Evolutionary conservation across 1,139 yeast genomes (phyloP), one percentile per base, ranked within the genome.

Genomic region (Candida sanyaensis): DNA sequence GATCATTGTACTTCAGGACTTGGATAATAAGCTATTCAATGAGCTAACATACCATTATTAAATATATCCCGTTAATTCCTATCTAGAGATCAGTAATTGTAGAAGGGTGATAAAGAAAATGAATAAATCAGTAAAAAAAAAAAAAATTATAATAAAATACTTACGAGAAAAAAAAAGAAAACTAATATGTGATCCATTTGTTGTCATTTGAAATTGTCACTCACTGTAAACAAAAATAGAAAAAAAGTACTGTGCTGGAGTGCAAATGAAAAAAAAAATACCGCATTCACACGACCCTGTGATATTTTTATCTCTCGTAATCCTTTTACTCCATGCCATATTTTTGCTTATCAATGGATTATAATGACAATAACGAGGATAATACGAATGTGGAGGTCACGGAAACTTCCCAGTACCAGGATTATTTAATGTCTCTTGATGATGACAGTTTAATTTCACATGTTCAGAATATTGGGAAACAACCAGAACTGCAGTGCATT

Each of bases 371-470:
- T 17, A 40, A 17, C 28, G 27, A 24, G 9, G 38, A 37, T 13
- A 29, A 31, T 26, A 26, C 27, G 9, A 29, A 44, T 29, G 31
- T 38, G 6, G 41, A 41, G 6, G 31, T 21, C 6, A 21, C 13
- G 4, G 37, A 41, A n/a, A 17, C 32, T 23, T 42, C 46, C 26
- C 53, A 49, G 27, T 67, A 68, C 45, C 62, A 55, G 47, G 49
- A 55, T 24, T 72, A 64, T 50, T 59, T 73, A 42, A 58, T 55
- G 45, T 69, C 73, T 30, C 58, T 74, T 28, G 72, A 71, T 50
- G 63, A 73, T 50, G 57, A 62, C 28, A 64, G 65, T 50, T 63
- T 74, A 13, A 51, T 73, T 3, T 55, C 62, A 2, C 71, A 72
- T 52, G 60, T 73, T 27, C 62, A 59, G 12, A 52, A 57, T 9